These are phyloP conservation scores for Pichia occidentalis DNA, from an alignment of 805 yeast species.

Conservation along the genomic window DNA sequence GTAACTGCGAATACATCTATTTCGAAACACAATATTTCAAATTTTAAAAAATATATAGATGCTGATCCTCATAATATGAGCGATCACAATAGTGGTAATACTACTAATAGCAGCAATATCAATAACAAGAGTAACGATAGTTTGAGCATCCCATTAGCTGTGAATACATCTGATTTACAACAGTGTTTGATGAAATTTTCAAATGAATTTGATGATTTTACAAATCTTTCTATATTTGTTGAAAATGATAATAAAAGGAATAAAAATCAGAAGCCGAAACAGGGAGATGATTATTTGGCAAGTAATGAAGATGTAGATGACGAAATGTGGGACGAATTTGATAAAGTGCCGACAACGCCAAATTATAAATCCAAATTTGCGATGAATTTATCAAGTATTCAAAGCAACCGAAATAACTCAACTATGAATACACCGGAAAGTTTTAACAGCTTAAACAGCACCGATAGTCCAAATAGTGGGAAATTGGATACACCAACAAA, in stretches of 20 bases:
- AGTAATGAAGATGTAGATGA: conserved; percentile 18
- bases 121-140: conserved; percentile 13
- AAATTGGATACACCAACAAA: conserved; percentile 8
- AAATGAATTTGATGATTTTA: conserved; percentile 36
- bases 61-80: too few species aligned
- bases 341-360: conserved; percentile 6
- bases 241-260: conserved; percentile 6
- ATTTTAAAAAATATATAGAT: too few species aligned
- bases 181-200: conserved; percentile 35
- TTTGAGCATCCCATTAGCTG: conserved; percentile 15
- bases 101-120: conserved; percentile 5
- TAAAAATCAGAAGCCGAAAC: conserved; percentile 16
- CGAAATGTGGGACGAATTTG: conserved; percentile 7
- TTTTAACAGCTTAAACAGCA: conserved; percentile 7
- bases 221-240: conserved; percentile 21
- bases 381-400: conserved; percentile 5
- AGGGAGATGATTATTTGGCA: conserved; percentile 19
- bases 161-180: conserved; percentile 36
- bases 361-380: not conserved
- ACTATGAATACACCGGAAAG: conserved; percentile 10
- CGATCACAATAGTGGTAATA: conserved; percentile 8
- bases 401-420: conserved; percentile 1
- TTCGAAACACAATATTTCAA: conserved; percentile 8
- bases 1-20: conserved; percentile 5
- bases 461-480: conserved; percentile 3